Percentiles rank a stretch among this genome's conserved stretches.
phyloP scores from a whole-genome alignment of 1,284 basidiomycete genomes.

The Austroboletus novae-zelandiae region DNA sequence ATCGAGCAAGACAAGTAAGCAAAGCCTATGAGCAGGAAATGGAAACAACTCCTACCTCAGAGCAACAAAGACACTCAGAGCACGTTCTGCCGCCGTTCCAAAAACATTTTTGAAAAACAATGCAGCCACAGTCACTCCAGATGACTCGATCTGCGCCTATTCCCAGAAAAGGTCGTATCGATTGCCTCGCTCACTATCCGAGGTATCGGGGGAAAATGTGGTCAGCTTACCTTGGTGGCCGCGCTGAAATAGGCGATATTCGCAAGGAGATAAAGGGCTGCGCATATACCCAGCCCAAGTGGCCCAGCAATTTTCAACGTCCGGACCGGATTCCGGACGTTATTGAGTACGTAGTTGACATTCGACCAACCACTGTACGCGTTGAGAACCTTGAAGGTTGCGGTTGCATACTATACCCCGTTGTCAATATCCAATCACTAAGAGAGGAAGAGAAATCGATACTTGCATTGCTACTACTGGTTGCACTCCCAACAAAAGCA shows the following conservation, averaged over 20 bases:
- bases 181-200: neutral
- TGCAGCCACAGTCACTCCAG: constrained; percentile 50
- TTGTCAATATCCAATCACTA: neutral
- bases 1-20: neutral
- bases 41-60: constrained; percentile 36
- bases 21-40: too few species aligned
- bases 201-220: neutral
- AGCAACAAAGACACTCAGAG: constrained; percentile 51
- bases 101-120: constrained; percentile 57
- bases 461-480: constrained; percentile 42
- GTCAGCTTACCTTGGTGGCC: constrained; percentile 17
- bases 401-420: constrained; percentile 48
- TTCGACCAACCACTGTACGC: constrained; percentile 56
- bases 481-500: constrained; percentile 49
- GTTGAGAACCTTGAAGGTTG: constrained; percentile 56
- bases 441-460: neutral
- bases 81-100: constrained; percentile 44
- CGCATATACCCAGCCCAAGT: constrained; percentile 47
- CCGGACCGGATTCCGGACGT: constrained; percentile 50
- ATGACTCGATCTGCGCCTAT: constrained; percentile 43
- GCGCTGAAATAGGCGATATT: constrained; percentile 54
- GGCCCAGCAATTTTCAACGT: constrained; percentile 57
- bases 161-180: neutral
- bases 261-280: constrained; percentile 48
- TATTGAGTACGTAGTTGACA: constrained; percentile 53